These are phyloP conservation scores for Cryptosporidium meleagridis DNA, from an alignment of 169 alveolate genomes.

Conservation along the genomic window DNA sequence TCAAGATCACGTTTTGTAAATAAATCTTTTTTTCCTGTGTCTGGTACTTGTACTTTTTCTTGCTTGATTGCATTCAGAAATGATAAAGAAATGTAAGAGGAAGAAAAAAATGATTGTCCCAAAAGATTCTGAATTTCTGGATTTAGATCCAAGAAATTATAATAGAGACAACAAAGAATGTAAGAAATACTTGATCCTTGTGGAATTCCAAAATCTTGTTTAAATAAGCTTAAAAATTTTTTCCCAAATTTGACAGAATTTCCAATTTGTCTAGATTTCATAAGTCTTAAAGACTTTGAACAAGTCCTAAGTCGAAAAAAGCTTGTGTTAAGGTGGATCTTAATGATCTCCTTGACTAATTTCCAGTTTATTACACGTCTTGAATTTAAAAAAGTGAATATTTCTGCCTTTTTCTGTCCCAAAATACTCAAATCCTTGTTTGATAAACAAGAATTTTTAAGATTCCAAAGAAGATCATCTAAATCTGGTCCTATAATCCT, in stretches of 20 bases:
- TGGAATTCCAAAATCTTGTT: slow-evolving; percentile 55
- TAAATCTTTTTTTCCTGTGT: too few relatives aligned
- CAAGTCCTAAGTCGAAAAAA: slow-evolving; percentile 29
- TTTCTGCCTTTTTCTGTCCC: slow-evolving; percentile 43
- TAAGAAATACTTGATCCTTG: slow-evolving; percentile 67
- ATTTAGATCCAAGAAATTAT: slow-evolving; percentile 24
- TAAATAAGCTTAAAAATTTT: neutral
- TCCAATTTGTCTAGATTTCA: neutral
- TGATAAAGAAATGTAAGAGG: neutral
- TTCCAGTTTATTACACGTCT: slow-evolving; percentile 29
- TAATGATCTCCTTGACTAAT: slow-evolving; percentile 12
- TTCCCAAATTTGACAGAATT: neutral
- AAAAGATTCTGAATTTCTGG: slow-evolving; percentile 2
- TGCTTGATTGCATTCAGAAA: too few relatives aligned
- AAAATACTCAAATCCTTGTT: slow-evolving; percentile 8
- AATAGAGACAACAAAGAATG: slow-evolving; percentile 50
- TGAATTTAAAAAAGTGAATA: slow-evolving; percentile 37
- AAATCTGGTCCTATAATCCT: neutral
- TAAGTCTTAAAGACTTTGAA: neutral
- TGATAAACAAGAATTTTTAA: neutral
- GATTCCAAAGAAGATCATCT: neutral
- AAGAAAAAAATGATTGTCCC: neutral
- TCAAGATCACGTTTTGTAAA: neutral
- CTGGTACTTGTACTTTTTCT: neutral
- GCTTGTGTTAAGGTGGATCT: slow-evolving; percentile 11